A percentile compares a stretch with the other conserved stretches of the same genome.
Evolutionary conservation across 805 yeast species (phyloP).

Genomic region (Debaryomyces hansenii): DNA sequence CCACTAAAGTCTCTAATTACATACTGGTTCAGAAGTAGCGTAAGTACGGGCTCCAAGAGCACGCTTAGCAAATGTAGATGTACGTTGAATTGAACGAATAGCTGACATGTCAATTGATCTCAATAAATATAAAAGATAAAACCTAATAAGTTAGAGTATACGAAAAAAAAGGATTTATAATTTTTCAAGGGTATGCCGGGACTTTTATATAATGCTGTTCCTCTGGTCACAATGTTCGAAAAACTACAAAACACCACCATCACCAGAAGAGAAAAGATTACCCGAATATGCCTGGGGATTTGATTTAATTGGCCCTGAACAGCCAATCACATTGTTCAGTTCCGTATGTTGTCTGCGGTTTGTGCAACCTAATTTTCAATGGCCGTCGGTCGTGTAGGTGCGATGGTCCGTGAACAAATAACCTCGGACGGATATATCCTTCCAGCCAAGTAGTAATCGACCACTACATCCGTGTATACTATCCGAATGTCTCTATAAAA

Average conservation of each 20-base stretch:
- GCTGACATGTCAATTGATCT: conserved; percentile 26
- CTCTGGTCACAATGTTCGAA: too few relatives aligned
- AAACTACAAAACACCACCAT: not conserved
- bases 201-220: not conserved
- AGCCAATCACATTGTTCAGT: not conserved
- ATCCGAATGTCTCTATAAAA: too few relatives aligned
- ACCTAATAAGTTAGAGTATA: not conserved
- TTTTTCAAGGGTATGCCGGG: not conserved
- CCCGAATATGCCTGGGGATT: not conserved
- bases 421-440: too few relatives aligned
- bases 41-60: conserved; percentile 27
- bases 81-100: conserved; percentile 37
- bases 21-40: conserved; percentile 39
- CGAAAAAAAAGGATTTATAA: not conserved
- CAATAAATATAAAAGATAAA: not conserved
- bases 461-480: too few relatives aligned
- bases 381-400: too few relatives aligned
- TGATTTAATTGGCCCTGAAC: not conserved
- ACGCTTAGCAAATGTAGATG: conserved; percentile 28
- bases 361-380: too few relatives aligned
- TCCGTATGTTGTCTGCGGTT: too few relatives aligned
- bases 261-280: not conserved
- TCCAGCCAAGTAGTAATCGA: too few relatives aligned
- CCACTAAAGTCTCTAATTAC: conserved; percentile 6
- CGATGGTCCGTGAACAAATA: too few relatives aligned